phyloP scores from a whole-genome alignment of 345 rosid genomes.

The Populus pruinosa region DNA sequence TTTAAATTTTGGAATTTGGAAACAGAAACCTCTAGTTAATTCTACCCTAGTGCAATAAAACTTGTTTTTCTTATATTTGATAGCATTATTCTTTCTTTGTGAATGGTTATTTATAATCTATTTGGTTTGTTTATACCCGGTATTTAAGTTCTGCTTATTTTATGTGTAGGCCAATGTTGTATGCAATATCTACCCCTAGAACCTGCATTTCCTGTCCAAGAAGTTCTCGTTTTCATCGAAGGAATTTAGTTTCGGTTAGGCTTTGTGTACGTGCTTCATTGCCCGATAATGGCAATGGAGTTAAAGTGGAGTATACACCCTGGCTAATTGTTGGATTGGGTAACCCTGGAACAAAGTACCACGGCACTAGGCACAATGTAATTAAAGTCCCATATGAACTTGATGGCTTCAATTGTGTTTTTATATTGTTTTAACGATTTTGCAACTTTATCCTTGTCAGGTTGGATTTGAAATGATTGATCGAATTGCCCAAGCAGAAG shows the following conservation, averaged over 20 bases:
- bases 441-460: constrained; percentile 29
- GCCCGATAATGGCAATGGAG: constrained; percentile 32
- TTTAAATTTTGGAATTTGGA: neutral
- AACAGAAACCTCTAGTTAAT: neutral
- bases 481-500: constrained; percentile 53
- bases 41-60: neutral
- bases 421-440: constrained; percentile 13
- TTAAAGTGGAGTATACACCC: constrained; percentile 74
- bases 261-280: constrained; percentile 45
- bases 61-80: neutral
- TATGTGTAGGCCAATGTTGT: constrained; percentile 58
- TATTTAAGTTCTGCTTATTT: neutral
- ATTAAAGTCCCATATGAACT: neutral
- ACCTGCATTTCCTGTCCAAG: constrained; percentile 36
- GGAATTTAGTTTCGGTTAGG: constrained; percentile 30
- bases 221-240: constrained; percentile 27
- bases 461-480: constrained; percentile 95
- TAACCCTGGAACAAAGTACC: constrained; percentile 90
- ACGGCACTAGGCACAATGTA: constrained; percentile 97
- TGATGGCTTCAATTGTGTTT: neutral
- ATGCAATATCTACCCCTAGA: constrained; percentile 48
- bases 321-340: constrained; percentile 96
- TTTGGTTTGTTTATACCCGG: neutral
- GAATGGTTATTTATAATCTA: neutral
- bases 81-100: neutral